Base-by-base conservation (phyloP, 2,329 filamentous ascomycete species). In the Colletotrichum australisinense region DNA sequence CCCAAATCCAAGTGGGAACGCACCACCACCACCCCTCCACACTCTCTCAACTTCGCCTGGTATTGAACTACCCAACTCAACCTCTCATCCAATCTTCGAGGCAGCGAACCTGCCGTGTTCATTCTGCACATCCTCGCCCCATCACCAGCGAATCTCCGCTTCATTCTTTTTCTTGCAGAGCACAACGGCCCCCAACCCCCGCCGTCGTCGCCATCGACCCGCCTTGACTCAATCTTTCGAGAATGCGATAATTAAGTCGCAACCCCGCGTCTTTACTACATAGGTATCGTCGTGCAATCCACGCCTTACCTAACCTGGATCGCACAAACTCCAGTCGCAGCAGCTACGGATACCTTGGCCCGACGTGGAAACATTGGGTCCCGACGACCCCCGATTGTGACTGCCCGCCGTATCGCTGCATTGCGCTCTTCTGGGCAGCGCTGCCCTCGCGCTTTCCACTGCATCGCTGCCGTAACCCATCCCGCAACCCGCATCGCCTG, bases 261-360 rank as follows among this genome's bases (percentile, higher is more conserved):
- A 52, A 63, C 72, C 72, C 72, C 72, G 68, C 63, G 63, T 57
- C 52, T 59, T 49, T 49, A 57, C 35, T 65, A 49, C 42, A 49
- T 49, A 49, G 19, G 42, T 49, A 65, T 66, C 56, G 19, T 63
- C 35, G 56, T 59, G 57, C 42, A 74, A 57, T 46, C 42, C 46
- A 24, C 72, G 63, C 63, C 63, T 74, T 72, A 72, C 69, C 72
- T 68, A 68, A 72, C 72, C 63, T 68, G 63, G 63, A 67, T 72
- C 42, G 46, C 63, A 63, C 69, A 58, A 55, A 72, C 52, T 26
- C 57, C 67, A 67, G 56, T 72, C 38, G 59, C 63, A 67, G 53
- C 69, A 60, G 22, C 32, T 56, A 42, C 38, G 38, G 38, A 42
- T 42, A 22, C 14, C 32, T 65, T 59, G 57, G 63, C 71, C 67